A percentile compares a stretch with the other conserved stretches of the same genome.
Conservation (phyloP, 139 green algal genomes). For the Chlorella sp. region DNA sequence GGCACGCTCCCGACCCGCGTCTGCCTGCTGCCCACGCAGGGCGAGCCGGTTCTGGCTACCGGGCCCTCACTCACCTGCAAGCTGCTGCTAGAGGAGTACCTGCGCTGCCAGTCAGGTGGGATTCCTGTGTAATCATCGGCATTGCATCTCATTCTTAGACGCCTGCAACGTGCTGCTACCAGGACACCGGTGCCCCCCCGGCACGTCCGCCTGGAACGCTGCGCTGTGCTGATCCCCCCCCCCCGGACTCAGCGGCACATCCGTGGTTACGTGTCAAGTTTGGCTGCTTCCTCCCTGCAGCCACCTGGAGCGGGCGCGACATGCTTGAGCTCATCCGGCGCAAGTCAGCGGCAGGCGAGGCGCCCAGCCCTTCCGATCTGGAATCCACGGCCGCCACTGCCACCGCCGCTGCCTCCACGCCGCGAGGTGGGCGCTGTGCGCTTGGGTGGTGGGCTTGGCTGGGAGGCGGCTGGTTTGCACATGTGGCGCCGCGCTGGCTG, state of each 20-base stretch:
- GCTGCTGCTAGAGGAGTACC: slow-evolving; percentile 60
- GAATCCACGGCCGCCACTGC: background rate
- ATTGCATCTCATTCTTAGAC: background rate
- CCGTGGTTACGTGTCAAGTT: background rate
- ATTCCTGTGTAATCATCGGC: too few relatives aligned
- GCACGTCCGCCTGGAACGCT: too few relatives aligned
- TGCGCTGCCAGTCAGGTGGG: slow-evolving; percentile 36
- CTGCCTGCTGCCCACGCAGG: slow-evolving; percentile 20
- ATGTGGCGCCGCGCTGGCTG: background rate
- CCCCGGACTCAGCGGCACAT: too few relatives aligned
- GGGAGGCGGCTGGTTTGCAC: background rate
- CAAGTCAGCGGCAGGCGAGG: background rate
- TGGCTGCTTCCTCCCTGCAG: background rate
- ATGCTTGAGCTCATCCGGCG: background rate
- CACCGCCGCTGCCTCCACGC: background rate
- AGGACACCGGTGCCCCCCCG: too few relatives aligned
- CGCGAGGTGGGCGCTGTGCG: background rate
- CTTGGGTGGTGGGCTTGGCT: background rate
- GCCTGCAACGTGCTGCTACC: background rate
- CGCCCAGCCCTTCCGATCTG: background rate
- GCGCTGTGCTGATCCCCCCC: background rate
- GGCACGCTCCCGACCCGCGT: background rate
- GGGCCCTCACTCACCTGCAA: slow-evolving; percentile 41
- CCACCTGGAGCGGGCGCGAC: slow-evolving; percentile 19
- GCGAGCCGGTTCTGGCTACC: slow-evolving; percentile 55